Percentiles rank a stretch among this genome's conserved stretches.
Conservation (phyloP, 1,139 yeast species). For the Eremothecium coryli region DNA sequence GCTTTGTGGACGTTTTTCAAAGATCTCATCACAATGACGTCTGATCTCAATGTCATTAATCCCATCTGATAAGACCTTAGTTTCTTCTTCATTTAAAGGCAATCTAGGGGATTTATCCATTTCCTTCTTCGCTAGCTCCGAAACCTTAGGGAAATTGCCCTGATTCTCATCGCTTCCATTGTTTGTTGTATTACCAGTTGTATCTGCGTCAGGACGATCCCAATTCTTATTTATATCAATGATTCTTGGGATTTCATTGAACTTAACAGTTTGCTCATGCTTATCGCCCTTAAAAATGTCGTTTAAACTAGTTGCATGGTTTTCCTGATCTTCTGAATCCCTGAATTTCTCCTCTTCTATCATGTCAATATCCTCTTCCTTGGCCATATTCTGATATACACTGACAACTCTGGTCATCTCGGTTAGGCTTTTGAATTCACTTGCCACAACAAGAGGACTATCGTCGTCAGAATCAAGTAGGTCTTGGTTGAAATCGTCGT, state of each 20-base stretch:
- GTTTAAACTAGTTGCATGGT: conserved; percentile 11
- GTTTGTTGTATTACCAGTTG: background rate
- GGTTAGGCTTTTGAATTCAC: conserved; percentile 17
- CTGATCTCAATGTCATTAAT: conserved; percentile 11
- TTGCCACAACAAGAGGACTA: conserved; percentile 10
- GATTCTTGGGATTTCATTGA: conserved; percentile 11
- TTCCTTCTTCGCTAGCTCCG: conserved; percentile 6
- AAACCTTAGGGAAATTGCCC: background rate
- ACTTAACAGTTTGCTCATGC: conserved; percentile 21
- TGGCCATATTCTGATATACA: conserved; percentile 24
- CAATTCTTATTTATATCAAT: conserved; percentile 5
- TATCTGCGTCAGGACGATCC: conserved; percentile 3
- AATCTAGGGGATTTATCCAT: conserved; percentile 13
- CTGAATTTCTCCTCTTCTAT: conserved; percentile 16
- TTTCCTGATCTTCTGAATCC: conserved; percentile 8
- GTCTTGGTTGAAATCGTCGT: background rate
- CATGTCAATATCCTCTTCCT: conserved; percentile 4
- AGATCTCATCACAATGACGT: background rate
- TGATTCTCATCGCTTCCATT: conserved; percentile 2
- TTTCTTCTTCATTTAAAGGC: conserved; percentile 13
- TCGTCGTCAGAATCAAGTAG: conserved; percentile 3
- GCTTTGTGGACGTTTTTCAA: background rate
- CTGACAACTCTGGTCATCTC: conserved; percentile 36
- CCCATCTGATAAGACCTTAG: conserved; percentile 11
- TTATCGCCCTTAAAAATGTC: conserved; percentile 17